Evolutionary conservation across 2,329 filamentous ascomycete species (phyloP).

Genomic region (Ceratocystis diversiconidia): DNA sequence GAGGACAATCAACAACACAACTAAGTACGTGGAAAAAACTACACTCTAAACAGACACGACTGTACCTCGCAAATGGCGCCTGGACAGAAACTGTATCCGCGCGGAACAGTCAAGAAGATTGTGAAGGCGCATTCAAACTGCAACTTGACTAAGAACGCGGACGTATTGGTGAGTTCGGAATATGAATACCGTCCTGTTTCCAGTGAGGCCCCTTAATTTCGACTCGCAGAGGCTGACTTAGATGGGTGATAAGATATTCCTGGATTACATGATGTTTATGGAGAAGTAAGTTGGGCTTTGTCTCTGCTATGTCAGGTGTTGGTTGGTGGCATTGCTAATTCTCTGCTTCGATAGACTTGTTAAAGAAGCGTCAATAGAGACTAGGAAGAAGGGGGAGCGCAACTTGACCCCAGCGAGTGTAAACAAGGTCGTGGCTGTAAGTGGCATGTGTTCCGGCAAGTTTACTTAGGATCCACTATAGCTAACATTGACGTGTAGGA

Average conservation of each 20-base stretch:
- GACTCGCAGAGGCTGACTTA: background rate
- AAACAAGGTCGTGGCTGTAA: conserved; percentile 61
- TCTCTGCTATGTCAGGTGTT: background rate
- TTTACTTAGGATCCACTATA: conserved; percentile 4
- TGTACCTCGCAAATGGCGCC: conserved; percentile 35
- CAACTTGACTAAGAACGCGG: conserved; percentile 69
- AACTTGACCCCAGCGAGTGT: conserved; percentile 62
- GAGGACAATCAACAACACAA: background rate
- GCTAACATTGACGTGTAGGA: conserved; percentile 31
- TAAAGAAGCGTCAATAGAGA: conserved; percentile 64
- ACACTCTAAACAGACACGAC: background rate
- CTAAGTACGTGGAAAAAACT: too few relatives aligned
- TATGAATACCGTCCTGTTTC: background rate
- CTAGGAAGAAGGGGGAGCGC: conserved; percentile 59
- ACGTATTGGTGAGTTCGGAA: conserved; percentile 50
- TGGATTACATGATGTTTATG: conserved; percentile 77
- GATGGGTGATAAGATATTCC: conserved; percentile 52
- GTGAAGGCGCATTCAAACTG: conserved; percentile 76
- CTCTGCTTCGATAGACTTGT: conserved; percentile 42
- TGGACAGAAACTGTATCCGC: conserved; percentile 65
- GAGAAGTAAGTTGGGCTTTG: conserved; percentile 33
- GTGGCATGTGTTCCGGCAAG: conserved; percentile 22
- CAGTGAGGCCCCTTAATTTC: background rate
- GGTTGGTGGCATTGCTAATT: background rate
- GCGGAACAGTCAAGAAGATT: conserved; percentile 74